These are phyloP conservation scores for Ogataea haglerorum DNA, from an alignment of 805 yeast species.

Conservation along the genomic window DNA sequence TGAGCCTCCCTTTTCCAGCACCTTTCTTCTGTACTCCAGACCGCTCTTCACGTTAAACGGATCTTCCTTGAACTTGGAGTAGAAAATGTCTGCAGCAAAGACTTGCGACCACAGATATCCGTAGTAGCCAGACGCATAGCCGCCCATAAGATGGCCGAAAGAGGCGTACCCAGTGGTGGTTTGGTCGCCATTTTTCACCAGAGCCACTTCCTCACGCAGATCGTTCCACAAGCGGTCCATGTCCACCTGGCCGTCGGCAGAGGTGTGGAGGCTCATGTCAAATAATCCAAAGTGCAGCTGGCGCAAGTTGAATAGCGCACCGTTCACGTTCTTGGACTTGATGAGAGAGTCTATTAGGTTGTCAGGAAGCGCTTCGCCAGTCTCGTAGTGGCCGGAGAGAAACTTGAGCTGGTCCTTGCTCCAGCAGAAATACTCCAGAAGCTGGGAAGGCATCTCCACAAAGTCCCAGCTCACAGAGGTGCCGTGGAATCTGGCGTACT, in stretches of 20 bases:
- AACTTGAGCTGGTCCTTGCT: constrained; percentile 52
- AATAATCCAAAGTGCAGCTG: constrained; percentile 78
- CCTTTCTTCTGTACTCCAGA: constrained; percentile 61
- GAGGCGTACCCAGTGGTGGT: constrained; percentile 67
- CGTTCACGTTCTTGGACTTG: constrained; percentile 69
- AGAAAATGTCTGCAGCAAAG: constrained; percentile 79
- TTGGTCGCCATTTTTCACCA: constrained; percentile 53
- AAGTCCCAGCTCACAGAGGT: constrained; percentile 79
- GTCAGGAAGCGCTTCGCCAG: constrained; percentile 54
- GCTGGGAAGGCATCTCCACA: constrained; percentile 89
- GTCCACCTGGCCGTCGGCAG: constrained; percentile 44
- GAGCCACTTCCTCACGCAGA: constrained; percentile 57
- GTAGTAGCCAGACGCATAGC: constrained; percentile 83
- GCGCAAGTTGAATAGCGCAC: constrained; percentile 66
- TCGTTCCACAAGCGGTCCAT: constrained; percentile 60
- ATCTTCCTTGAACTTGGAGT: constrained; percentile 61
- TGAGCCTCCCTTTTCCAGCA: constrained; percentile 71
- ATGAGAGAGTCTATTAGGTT: constrained; percentile 55
- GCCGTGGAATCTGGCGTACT: constrained; percentile 68
- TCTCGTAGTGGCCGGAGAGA: constrained; percentile 62
- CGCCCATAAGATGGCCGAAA: constrained; percentile 80
- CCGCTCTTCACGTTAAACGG: constrained; percentile 67
- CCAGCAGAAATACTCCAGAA: constrained; percentile 90
- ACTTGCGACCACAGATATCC: constrained; percentile 86
- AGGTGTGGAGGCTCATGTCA: constrained; percentile 68